Conservation (phyloP, 2,329 filamentous ascomycete genomes). For the Pseudogymnoascus sp. region DNA sequence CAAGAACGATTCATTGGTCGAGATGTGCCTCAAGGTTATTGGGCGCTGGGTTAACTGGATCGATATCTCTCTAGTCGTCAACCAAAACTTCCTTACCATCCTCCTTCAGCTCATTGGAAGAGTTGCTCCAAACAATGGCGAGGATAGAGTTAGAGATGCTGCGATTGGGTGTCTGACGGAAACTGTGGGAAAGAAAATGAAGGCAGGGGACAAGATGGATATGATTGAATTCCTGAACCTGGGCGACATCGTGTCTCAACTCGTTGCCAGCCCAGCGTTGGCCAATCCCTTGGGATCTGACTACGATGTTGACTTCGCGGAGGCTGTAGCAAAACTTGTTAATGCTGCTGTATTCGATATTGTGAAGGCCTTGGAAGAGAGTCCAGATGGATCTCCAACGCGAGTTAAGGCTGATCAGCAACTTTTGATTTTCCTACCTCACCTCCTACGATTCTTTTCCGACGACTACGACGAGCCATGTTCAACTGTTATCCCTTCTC, state of each 20-base stretch:
- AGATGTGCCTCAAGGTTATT: constrained; percentile 85
- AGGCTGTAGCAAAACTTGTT: constrained; percentile 90
- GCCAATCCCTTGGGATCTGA: constrained; percentile 72
- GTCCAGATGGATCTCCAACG: constrained; percentile 52
- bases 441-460: constrained; percentile 87
- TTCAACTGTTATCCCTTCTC: constrained; percentile 85
- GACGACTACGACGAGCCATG: constrained; percentile 98
- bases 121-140: constrained; percentile 50
- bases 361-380: constrained; percentile 74
- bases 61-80: constrained; percentile 89
- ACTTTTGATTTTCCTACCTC: constrained; percentile 75
- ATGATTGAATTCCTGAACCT: constrained; percentile 89
- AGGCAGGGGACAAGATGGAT: constrained; percentile 82
- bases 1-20: constrained; percentile 65
- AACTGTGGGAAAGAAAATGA: constrained; percentile 98
- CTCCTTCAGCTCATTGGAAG: constrained; percentile 84
- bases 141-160: constrained; percentile 79
- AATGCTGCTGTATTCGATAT: constrained; percentile 86
- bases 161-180: constrained; percentile 94
- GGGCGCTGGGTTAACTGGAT: constrained; percentile 99
- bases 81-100: constrained; percentile 75
- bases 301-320: constrained; percentile 93
- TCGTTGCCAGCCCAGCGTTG: constrained; percentile 76
- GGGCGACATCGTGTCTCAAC: constrained; percentile 73
- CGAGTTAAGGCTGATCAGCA: constrained; percentile 72